A percentile compares a stretch with the other conserved stretches of the same genome.
Evolutionary conservation across 225 moss, liverwort and hornwort genomes (phyloP).

Genomic region (Lunularia cruciata): DNA sequence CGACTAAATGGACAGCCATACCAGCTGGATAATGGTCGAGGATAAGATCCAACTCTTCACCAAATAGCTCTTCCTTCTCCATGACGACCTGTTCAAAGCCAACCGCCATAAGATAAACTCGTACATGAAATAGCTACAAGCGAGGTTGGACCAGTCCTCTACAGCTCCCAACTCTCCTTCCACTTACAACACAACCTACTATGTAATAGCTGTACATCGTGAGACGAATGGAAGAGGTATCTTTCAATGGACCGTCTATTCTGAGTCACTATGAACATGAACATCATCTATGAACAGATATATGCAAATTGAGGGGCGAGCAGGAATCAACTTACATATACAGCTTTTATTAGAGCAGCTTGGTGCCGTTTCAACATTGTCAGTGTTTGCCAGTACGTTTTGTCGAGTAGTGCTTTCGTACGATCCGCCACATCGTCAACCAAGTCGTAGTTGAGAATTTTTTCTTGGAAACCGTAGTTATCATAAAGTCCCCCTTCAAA

Average conservation of each 20-base stretch:
- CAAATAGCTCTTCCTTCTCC: constrained; percentile 94
- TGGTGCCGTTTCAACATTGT: constrained; percentile 80
- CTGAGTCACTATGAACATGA: no score
- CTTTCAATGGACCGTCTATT: no score
- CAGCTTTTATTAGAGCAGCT: constrained; percentile 79
- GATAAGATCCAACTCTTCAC: constrained; percentile 88
- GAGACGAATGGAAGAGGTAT: no score
- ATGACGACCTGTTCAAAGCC: constrained; percentile 60
- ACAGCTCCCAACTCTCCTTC: no score
- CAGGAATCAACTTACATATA: constrained; percentile 43
- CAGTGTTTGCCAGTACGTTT: constrained; percentile 71
- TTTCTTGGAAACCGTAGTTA: constrained; percentile 75
- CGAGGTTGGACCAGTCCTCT: no score
- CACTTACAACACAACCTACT: no score
- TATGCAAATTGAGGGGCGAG: no score
- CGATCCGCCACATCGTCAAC: constrained; percentile 74
- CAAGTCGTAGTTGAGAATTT: constrained; percentile 72
- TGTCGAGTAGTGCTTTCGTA: constrained; percentile 78
- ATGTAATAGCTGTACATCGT: no score
- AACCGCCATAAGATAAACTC: no score
- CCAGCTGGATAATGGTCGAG: constrained; percentile 82
- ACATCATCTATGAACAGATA: no score
- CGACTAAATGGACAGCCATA: constrained; percentile 62
- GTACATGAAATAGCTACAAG: no score
- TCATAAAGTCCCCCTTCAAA: constrained; percentile 94